Base-by-base conservation (phyloP, 2,329 filamentous ascomycete species). In the Trematosphaeria pertusa region DNA sequence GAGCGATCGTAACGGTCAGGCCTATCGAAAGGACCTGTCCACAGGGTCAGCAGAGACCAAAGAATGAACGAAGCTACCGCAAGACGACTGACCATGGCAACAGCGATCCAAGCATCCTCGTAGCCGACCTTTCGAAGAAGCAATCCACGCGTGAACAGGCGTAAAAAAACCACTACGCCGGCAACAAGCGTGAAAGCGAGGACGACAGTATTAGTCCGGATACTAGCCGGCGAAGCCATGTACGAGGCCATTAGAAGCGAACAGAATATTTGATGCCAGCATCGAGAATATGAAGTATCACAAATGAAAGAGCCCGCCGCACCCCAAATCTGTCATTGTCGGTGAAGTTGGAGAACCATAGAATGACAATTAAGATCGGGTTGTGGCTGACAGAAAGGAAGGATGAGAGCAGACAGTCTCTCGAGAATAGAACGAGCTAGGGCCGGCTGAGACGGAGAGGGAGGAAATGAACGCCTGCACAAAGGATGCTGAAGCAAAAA, bases 81-180 rank as follows among this genome's bases (percentile, higher is more conserved):
- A n/a, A n/a, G n/a, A n/a, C n/a, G 12, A 55, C 59, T 50, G 49
- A 70, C 67, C 65, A 69, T 67, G 12, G 67, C 62, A 38, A 65
- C n/a, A 12, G 56, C 54, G 31, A 69, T 67, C 33, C 47, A 65
- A 17, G 52, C 49, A 60, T 70, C 67, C 41, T 69, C 66, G 15
- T 59, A 50, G 2, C 63, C 64, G 38, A 58, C 54, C 37, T 57
- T 54, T 26, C 52, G 58, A 17, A 60, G 50, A 43, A 70, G 36
- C 7, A 62, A 36, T 19, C 65, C 31, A 7, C 64, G 51, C 9
- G 65, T 69, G 37, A 69, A 67, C 9, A 70, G 37, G 19, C 67
- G 62, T 7, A 70, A 40, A 46, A 65, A 65, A 5, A 70, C 63
- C 17, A 64, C 32, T 7, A 59, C 39, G 20, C 61, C 63, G 41